Base-by-base conservation (phyloP, 2,329 filamentous ascomycete genomes). In the Claviceps lovelessii region DNA sequence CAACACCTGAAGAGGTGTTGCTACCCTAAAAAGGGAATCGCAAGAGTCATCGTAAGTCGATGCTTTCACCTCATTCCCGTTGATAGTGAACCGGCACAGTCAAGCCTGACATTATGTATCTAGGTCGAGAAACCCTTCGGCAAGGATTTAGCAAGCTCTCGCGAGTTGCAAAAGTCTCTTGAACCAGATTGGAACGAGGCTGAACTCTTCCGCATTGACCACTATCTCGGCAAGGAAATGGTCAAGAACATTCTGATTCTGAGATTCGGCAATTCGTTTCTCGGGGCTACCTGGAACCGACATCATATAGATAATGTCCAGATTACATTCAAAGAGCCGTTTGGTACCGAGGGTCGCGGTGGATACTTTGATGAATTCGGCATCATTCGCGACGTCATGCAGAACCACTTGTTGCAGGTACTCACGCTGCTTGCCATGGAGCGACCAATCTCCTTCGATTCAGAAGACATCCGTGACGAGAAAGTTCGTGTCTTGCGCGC, bases 221-320 rank as follows among this genome's bases (percentile, higher is more conserved):
- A 98, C 76, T 98, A 98, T 73, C 83, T 98, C 50, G 94, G 94
- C 65, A 98, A 98, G 80, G 93, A 98, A 75, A 98, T 98, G 93
- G 93, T 98, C 66, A 98, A 98, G 84, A 98, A 98, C 75, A 94
- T 98, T 63, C 80, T 98, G 61, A 96, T 98, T 63, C 81, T 98
- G 62, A 83, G 94, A 68, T 98, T 98, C 69, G 94, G 93, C 64
- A 98, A 98, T 77, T 90, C 95, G 62, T 98, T 98, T 80, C 88
- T 98, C 64, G 90, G 90, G 61, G 91, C 93, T 47, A 98, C 91
- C 57, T 98, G 93, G 93, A 98, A 97, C 78, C 84, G 93, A 63
- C 90, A 96, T 72, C 91, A 97, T 78, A 98, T 98, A 75, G 93
- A 97, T 76, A 98, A 95, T 65, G 86, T 98, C 51, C 93, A 97